Evolutionary conservation across 768 basidiomycete genomes (phyloP).

Genomic region (Candolleomyces efflorescens): DNA sequence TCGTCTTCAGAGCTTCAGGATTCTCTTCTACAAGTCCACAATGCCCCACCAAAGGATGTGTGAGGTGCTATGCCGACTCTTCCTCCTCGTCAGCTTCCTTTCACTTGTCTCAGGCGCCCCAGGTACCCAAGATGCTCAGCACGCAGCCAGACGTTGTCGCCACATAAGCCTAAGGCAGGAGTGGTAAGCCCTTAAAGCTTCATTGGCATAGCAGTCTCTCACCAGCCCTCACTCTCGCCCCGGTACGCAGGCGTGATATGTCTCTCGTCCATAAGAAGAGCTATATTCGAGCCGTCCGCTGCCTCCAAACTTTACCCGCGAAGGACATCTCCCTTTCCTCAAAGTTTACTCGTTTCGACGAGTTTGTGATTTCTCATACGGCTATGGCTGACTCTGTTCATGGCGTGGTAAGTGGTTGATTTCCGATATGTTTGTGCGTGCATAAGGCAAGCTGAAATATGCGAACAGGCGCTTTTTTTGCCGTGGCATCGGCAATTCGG

Average conservation of each 20-base stretch:
- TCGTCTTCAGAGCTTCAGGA: no score
- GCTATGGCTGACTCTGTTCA: constrained; percentile 16
- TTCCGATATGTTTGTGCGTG: background rate
- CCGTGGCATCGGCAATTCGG: constrained; percentile 23
- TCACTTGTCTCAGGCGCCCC: background rate
- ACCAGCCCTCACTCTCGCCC: background rate
- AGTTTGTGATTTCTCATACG: constrained; percentile 20
- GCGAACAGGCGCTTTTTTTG: constrained; percentile 21
- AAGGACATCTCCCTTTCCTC: background rate
- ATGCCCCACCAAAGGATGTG: background rate
- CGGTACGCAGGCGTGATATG: background rate
- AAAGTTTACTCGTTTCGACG: constrained; percentile 19
- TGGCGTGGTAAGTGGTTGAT: constrained; percentile 15
- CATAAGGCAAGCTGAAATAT: background rate
- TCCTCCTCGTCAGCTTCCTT: background rate
- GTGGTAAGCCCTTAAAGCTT: background rate
- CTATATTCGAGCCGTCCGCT: background rate
- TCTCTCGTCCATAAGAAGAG: background rate
- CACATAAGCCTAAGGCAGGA: background rate
- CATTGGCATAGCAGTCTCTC: background rate
- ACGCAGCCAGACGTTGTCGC: background rate
- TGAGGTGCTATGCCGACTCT: background rate
- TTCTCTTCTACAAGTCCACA: no score
- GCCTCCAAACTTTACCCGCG: background rate
- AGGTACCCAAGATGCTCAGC: background rate